Conservation (phyloP, 2,329 filamentous ascomycete genomes). For the Lecanosticta acicola region DNA sequence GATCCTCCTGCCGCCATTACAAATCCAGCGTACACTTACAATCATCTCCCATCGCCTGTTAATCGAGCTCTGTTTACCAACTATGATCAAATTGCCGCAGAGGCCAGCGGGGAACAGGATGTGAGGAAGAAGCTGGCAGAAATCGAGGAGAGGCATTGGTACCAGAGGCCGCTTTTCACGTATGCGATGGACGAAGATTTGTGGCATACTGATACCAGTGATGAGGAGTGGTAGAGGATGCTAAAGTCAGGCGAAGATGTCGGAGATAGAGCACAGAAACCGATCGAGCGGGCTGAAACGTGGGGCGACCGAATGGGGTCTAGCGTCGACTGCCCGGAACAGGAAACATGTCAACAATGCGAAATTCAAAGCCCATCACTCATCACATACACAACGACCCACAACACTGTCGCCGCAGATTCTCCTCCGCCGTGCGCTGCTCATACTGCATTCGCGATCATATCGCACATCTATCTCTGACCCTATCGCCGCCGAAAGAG, state of each 20-base stretch:
- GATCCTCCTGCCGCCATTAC: slow-evolving; percentile 12
- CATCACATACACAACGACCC: too few species aligned
- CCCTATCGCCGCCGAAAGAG: not conserved
- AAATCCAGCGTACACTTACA: slow-evolving; percentile 13
- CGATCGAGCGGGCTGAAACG: not conserved
- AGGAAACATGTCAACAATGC: too few species aligned
- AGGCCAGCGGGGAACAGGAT: slow-evolving; percentile 13
- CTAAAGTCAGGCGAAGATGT: not conserved
- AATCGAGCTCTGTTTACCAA: slow-evolving; percentile 16
- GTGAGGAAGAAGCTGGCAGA: slow-evolving; percentile 17
- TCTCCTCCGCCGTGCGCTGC: not conserved
- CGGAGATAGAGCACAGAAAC: not conserved
- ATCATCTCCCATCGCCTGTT: slow-evolving; percentile 6
- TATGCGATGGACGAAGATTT: slow-evolving; percentile 29
- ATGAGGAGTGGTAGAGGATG: slow-evolving; percentile 31
- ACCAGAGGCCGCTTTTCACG: slow-evolving; percentile 22
- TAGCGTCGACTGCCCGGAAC: not conserved
- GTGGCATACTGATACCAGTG: slow-evolving; percentile 32
- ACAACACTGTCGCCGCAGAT: not conserved
- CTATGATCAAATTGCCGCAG: slow-evolving; percentile 23
- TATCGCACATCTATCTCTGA: not conserved
- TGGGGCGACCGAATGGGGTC: not conserved
- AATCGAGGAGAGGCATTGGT: slow-evolving; percentile 26
- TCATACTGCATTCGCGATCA: not conserved
- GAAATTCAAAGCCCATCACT: too few species aligned